phyloP scores from a whole-genome alignment of 2,329 filamentous ascomycete species.

The Aspergillus fijiensis region DNA sequence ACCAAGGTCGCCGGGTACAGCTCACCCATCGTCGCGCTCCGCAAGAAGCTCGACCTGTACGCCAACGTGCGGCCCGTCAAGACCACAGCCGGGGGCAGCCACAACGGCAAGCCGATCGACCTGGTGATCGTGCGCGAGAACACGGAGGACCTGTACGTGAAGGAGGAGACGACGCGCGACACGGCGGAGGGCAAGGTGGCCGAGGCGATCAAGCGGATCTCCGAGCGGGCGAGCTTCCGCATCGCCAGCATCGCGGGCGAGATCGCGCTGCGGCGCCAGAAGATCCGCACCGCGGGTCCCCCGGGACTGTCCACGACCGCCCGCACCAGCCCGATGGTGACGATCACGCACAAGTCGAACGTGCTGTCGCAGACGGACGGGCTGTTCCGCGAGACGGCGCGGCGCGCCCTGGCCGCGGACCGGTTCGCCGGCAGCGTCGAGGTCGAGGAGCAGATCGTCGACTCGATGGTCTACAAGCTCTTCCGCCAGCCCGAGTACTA shows the following conservation, averaged over 20 bases:
- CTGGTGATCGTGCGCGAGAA: slow-evolving; percentile 99
- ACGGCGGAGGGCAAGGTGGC: slow-evolving; percentile 75
- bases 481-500: slow-evolving; percentile 94
- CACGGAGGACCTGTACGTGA: slow-evolving; percentile 97
- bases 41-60: slow-evolving; percentile 92
- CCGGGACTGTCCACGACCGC: slow-evolving; percentile 45
- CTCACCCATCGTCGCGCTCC: slow-evolving; percentile 91
- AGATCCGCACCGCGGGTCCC: slow-evolving; percentile 63
- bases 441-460: slow-evolving; percentile 96
- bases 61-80: slow-evolving; percentile 98
- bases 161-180: slow-evolving; percentile 85
- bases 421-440: slow-evolving; percentile 61
- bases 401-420: slow-evolving; percentile 66
- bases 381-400: slow-evolving; percentile 80
- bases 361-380: slow-evolving; percentile 95
- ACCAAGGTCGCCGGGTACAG: slow-evolving; percentile 92
- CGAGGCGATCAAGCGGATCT: slow-evolving; percentile 97
- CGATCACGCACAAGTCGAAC: slow-evolving; percentile 98
- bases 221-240: slow-evolving; percentile 75
- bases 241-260: slow-evolving; percentile 94
- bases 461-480: slow-evolving; percentile 99
- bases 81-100: slow-evolving; percentile 57
- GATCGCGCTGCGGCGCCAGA: slow-evolving; percentile 83
- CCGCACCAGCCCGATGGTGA: slow-evolving; percentile 73
- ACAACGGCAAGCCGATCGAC: slow-evolving; percentile 67